A percentile compares a stretch with the other conserved stretches of the same genome.
These are phyloP conservation scores for Colletotrichum sublineola DNA, from an alignment of 2,329 filamentous ascomycete species.

Conservation along the genomic window DNA sequence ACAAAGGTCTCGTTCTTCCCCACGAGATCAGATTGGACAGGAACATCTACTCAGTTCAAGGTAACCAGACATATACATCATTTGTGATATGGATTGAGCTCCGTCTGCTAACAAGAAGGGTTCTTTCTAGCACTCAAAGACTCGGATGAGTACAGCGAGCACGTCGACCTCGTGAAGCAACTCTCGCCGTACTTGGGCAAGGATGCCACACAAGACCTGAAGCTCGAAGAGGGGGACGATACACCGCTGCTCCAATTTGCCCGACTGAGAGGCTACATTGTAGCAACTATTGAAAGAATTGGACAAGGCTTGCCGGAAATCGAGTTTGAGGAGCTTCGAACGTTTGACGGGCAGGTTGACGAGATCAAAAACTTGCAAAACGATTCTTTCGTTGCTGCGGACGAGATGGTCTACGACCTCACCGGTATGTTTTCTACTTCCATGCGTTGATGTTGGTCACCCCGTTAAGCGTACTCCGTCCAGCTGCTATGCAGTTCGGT, in stretches of 20 bases:
- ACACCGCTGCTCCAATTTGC: conserved; percentile 11
- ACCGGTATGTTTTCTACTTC: conserved; percentile 26
- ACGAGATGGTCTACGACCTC: conserved; percentile 37
- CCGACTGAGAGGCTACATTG: conserved; percentile 16
- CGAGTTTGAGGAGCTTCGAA: neutral
- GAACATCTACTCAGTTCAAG: conserved; percentile 13
- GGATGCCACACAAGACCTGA: conserved; percentile 22
- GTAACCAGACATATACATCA: neutral
- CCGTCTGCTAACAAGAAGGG: neutral
- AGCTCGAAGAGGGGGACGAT: neutral
- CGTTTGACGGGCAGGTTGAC: conserved; percentile 11
- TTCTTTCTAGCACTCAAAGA: neutral
- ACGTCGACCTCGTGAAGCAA: neutral
- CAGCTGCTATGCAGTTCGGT: conserved; percentile 23
- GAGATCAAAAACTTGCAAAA: neutral
- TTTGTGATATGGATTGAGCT: neutral
- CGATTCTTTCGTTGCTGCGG: conserved; percentile 25
- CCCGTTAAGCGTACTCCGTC: neutral
- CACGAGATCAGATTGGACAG: conserved; percentile 24
- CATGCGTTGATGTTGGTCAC: neutral
- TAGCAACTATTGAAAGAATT: neutral
- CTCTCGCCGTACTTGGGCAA: conserved; percentile 8
- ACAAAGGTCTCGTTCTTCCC: neutral
- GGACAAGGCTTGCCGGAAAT: neutral
- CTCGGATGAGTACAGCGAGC: neutral